phyloP scores from a whole-genome alignment of 148 eudicot species.

The Rhododendron kiyosumense region DNA sequence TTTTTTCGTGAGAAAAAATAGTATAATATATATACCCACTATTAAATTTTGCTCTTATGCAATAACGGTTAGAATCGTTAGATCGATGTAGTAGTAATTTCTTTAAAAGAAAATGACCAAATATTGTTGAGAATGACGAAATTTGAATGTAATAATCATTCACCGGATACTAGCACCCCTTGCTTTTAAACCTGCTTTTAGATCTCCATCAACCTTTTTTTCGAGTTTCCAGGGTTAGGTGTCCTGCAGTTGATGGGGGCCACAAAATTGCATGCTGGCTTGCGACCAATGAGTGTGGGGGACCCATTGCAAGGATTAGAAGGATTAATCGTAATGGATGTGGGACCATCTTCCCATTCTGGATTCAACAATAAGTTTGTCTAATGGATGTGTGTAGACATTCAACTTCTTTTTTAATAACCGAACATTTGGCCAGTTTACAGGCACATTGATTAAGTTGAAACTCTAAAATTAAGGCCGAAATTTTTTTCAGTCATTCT shows the following conservation, averaged over 20 bases:
- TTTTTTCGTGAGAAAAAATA: too few species aligned
- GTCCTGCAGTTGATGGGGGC: not conserved
- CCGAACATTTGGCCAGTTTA: too few species aligned
- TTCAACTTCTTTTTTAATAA: too few species aligned
- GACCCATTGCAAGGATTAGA: not conserved
- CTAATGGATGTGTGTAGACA: not conserved
- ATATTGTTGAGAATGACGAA: not conserved
- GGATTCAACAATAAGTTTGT: not conserved
- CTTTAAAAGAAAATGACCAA: not conserved
- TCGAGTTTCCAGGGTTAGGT: not conserved
- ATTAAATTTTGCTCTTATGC: not conserved
- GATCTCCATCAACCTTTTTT: not conserved
- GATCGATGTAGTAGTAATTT: not conserved
- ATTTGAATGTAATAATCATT: not conserved
- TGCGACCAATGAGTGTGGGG: not conserved
- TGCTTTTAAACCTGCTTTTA: not conserved
- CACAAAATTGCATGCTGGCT: slow-evolving; percentile 5
- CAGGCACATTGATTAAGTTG: too few species aligned
- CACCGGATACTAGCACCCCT: not conserved
- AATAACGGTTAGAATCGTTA: not conserved
- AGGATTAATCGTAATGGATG: not conserved
- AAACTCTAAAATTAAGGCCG: too few species aligned
- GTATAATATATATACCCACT: too few species aligned
- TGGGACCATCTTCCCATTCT: not conserved
- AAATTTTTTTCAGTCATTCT: too few species aligned